phyloP scores from a whole-genome alignment of 164 flowering plant genomes.

The Taxillus chinensis region DNA sequence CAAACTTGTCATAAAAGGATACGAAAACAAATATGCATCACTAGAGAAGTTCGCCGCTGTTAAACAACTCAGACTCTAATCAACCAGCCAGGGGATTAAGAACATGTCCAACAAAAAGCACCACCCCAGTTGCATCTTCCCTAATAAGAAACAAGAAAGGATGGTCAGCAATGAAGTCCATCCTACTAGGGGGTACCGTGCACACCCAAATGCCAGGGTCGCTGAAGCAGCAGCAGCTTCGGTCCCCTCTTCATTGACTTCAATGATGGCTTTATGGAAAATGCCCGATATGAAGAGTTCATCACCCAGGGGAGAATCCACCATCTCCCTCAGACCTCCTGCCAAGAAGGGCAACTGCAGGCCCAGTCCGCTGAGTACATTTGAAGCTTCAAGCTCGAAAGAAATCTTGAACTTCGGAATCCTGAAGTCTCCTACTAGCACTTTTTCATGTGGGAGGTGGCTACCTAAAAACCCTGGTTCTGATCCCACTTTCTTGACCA shows the following conservation, averaged over 20 bases:
- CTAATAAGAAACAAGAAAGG: slow-evolving; percentile 57
- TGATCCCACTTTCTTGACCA: slow-evolving; percentile 43
- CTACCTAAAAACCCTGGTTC: slow-evolving; percentile 37
- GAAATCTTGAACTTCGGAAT: slow-evolving; percentile 64
- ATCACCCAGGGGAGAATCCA: slow-evolving; percentile 32
- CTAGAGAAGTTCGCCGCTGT: too few species aligned
- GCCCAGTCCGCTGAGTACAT: slow-evolving; percentile 42
- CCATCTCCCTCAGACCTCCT: slow-evolving; percentile 59
- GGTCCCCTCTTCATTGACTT: slow-evolving; percentile 77
- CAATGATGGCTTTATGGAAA: slow-evolving; percentile 55
- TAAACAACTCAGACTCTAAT: too few species aligned
- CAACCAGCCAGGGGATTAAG: slow-evolving; percentile 36
- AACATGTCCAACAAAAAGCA: slow-evolving; percentile 56
- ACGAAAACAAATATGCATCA: too few species aligned
- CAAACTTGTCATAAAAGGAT: too few species aligned
- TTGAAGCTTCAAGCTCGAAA: slow-evolving; percentile 53
- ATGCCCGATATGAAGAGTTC: slow-evolving; percentile 47
- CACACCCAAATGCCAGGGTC: slow-evolving; percentile 21
- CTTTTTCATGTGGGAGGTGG: slow-evolving; percentile 31
- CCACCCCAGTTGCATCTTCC: slow-evolving; percentile 53
- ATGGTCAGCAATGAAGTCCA: slow-evolving; percentile 71
- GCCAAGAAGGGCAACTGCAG: slow-evolving; percentile 33
- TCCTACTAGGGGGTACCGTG: neutral
- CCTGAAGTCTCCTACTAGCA: slow-evolving; percentile 46
- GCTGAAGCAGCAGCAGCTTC: slow-evolving; percentile 67